Percentiles rank a stretch among this genome's conserved stretches.
These are phyloP conservation scores for Oryza officinalis DNA, from an alignment of 176 grass and related monocot species.

Conservation along the genomic window DNA sequence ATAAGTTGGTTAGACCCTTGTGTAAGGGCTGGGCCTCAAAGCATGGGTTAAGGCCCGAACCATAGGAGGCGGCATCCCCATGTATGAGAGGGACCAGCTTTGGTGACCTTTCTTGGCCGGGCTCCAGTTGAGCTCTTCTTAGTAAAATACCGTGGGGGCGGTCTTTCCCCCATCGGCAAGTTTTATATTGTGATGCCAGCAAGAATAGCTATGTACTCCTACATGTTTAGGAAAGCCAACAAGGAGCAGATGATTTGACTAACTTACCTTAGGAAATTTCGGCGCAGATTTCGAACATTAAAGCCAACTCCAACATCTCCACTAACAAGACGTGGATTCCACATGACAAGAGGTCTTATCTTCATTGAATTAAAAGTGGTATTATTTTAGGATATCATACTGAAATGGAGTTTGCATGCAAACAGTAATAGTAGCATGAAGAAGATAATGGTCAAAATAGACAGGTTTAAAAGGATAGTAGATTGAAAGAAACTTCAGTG, in stretches of 20 bases:
- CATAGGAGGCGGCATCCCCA: no score
- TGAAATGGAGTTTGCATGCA: not conserved
- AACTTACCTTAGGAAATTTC: constrained; percentile 78
- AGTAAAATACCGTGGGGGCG: no score
- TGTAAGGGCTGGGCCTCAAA: no score
- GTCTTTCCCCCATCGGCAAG: no score
- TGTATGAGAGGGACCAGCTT: no score
- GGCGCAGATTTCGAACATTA: constrained; percentile 86
- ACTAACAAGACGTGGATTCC: constrained; percentile 96
- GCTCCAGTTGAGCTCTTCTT: no score
- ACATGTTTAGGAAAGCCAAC: not conserved
- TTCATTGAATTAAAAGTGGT: constrained; percentile 56
- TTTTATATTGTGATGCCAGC: not conserved
- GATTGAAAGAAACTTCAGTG: not conserved
- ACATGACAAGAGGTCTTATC: constrained; percentile 94
- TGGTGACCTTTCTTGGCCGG: no score
- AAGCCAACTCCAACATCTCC: constrained; percentile 95
- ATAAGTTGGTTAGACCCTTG: not conserved
- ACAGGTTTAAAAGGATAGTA: not conserved
- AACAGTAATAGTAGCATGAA: not conserved
- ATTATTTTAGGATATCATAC: constrained; percentile 36
- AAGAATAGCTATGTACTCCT: not conserved
- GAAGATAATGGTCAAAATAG: not conserved
- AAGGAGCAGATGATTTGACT: constrained; percentile 8
- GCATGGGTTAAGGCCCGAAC: no score